A percentile compares a stretch with the other conserved stretches of the same genome.
phyloP scores from a whole-genome alignment of 257 asterid species.

The Solanum ossicruentum region DNA sequence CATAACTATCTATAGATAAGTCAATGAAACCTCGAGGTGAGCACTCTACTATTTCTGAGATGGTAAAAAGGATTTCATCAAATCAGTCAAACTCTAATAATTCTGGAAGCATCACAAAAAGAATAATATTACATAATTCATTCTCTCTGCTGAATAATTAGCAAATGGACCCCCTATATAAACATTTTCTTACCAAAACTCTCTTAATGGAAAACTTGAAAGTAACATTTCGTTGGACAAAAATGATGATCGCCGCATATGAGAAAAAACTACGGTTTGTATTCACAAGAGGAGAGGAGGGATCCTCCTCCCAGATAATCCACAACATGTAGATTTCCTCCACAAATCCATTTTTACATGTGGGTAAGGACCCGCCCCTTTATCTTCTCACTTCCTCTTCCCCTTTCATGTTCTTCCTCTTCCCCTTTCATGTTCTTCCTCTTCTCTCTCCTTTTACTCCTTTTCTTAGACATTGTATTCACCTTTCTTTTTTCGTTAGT shows the following conservation, averaged over 20 bases:
- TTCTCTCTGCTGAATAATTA: not conserved
- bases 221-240: not conserved
- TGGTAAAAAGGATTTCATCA: not conserved
- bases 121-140: not conserved
- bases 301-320: not conserved
- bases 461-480: not conserved
- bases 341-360: not conserved
- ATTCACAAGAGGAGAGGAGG: not conserved
- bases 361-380: not conserved
- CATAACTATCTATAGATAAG: not conserved
- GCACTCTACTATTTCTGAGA: not conserved
- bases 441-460: not conserved
- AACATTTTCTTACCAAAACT: not conserved
- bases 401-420: not conserved
- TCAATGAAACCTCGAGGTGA: not conserved
- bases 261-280: not conserved
- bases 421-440: not conserved
- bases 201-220: not conserved
- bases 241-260: not conserved
- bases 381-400: not conserved
- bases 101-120: not conserved
- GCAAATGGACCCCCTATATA: not conserved
- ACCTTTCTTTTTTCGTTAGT: not conserved
- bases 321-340: not conserved
- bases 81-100: not conserved